A percentile compares a stretch with the other conserved stretches of the same genome.
Conservation (phyloP, 306 rosid species). For the Glycyrrhiza uralensis region DNA sequence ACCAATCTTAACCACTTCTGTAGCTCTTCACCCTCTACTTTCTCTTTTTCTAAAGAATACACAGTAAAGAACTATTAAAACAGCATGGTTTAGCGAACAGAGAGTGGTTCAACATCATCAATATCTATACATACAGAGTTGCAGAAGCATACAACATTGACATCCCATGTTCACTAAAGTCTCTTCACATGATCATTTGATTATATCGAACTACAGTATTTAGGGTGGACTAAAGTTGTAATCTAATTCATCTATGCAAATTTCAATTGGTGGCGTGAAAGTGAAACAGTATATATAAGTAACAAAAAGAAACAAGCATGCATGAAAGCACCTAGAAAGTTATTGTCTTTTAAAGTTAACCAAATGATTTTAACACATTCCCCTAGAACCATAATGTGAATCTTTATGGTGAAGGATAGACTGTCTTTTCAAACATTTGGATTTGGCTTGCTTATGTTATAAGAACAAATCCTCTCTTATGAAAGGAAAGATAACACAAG, state of each 20-base stretch:
- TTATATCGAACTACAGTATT: background rate
- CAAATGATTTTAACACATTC: background rate
- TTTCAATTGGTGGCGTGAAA: background rate
- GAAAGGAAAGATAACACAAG: background rate
- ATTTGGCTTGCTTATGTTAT: background rate
- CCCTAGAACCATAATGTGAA: background rate
- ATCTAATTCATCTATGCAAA: background rate
- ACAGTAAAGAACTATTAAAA: conserved; percentile 35
- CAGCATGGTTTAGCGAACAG: background rate
- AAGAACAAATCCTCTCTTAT: background rate
- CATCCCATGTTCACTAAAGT: background rate
- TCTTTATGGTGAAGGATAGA: background rate
- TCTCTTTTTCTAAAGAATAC: conserved; percentile 76
- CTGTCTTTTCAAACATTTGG: background rate
- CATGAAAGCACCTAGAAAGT: background rate
- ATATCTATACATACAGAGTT: background rate
- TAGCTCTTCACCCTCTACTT: conserved; percentile 94
- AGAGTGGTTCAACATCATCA: conserved; percentile 1
- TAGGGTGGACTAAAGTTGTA: background rate
- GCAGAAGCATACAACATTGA: background rate
- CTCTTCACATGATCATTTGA: background rate
- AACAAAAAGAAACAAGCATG: background rate
- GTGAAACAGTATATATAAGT: background rate
- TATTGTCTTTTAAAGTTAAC: background rate
- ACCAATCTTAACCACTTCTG: conserved; percentile 88